Conservation (phyloP, 345 rosid genomes). For the Ceriops tagal region DNA sequence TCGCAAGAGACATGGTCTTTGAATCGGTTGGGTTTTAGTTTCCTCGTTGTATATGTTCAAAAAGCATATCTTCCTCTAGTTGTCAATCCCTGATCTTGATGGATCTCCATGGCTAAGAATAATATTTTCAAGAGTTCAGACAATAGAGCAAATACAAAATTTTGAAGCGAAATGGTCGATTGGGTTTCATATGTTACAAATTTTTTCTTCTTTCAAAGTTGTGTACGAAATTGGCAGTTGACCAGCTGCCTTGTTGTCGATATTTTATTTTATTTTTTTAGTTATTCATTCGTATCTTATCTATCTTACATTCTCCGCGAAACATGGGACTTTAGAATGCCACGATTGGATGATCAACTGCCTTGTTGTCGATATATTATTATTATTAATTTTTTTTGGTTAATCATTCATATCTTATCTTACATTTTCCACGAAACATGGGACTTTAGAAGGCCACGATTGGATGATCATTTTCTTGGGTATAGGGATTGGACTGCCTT, state of each 20-base stretch:
- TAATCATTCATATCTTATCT: too few relatives aligned
- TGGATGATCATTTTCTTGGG: too few relatives aligned
- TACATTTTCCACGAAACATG: too few relatives aligned
- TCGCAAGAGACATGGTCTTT: background rate
- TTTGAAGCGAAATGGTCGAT: conserved; percentile 7
- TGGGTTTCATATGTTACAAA: conserved; percentile 7
- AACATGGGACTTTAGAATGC: too few relatives aligned
- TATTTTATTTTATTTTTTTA: background rate
- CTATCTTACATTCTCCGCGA: background rate
- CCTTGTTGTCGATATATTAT: too few relatives aligned
- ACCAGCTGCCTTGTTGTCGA: background rate
- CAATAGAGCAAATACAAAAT: conserved; percentile 9
- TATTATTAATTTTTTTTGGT: too few relatives aligned
- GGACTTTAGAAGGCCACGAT: too few relatives aligned
- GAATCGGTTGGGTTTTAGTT: conserved; percentile 17
- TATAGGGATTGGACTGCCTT: too few relatives aligned
- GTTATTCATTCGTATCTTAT: background rate
- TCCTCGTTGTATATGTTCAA: conserved; percentile 15
- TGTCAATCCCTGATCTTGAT: conserved; percentile 23
- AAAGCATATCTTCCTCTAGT: conserved; percentile 27
- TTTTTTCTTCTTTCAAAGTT: background rate
- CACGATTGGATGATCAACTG: too few relatives aligned
- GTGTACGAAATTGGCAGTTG: background rate
- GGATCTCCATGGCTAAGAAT: conserved; percentile 3
- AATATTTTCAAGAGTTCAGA: background rate